Percentiles rank a stretch among this genome's conserved stretches.
These are phyloP conservation scores for Boletus tylopilopsis DNA, from an alignment of 768 basidiomycete species.

Conservation along the genomic window DNA sequence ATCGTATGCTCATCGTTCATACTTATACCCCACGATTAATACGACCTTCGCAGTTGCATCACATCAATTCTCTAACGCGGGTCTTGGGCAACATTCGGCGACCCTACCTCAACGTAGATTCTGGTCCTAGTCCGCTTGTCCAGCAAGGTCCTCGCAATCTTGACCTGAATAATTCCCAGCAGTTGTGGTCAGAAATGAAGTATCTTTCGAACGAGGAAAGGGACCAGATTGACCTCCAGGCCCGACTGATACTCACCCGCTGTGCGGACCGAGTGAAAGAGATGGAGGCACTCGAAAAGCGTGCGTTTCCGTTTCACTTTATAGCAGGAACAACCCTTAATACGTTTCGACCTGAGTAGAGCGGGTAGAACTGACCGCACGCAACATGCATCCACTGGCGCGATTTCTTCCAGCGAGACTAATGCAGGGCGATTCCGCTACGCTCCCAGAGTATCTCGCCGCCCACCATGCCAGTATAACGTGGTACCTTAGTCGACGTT, in stretches of 20 bases:
- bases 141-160: conserved; percentile 50
- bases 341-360: conserved; percentile 38
- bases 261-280: conserved; percentile 85
- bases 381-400: conserved; percentile 59
- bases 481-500: conserved; percentile 81
- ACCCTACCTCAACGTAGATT: conserved; percentile 82
- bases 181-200: conserved; percentile 61
- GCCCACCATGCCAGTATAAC: conserved; percentile 92
- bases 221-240: conserved; percentile 94
- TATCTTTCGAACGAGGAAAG: conserved; percentile 86
- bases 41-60: conserved; percentile 51
- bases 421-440: conserved; percentile 49
- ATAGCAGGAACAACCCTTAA: conserved; percentile 15
- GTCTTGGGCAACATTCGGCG: conserved; percentile 77
- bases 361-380: conserved; percentile 62
- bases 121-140: conserved; percentile 47
- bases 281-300: conserved; percentile 86
- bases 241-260: conserved; percentile 76
- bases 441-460: conserved; percentile 62
- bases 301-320: conserved; percentile 45
- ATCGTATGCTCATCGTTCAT: conserved; percentile 42
- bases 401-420: conserved; percentile 72
- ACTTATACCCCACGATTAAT: background rate
- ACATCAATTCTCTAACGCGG: conserved; percentile 63
- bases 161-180: conserved; percentile 49